Percentiles rank a stretch among this genome's conserved stretches.
phyloP scores from a whole-genome alignment of 106 monocot species.

The Allium sativum region DNA sequence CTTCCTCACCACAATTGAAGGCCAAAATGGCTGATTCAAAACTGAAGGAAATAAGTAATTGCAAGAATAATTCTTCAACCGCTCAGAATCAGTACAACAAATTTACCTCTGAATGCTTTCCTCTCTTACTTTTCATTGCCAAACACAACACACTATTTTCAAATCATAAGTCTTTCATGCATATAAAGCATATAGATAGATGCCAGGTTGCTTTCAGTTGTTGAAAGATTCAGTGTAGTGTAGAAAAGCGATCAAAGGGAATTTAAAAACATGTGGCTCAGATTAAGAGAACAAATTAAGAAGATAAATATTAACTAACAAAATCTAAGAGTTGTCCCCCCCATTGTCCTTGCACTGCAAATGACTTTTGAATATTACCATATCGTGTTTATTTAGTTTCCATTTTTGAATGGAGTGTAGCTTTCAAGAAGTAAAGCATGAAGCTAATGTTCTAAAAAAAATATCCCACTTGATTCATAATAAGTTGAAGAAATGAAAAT shows the following conservation, averaged over 20 bases:
- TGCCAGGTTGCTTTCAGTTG: background rate
- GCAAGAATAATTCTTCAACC: background rate
- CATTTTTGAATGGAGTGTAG: background rate
- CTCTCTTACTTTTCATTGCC: conserved; percentile 21
- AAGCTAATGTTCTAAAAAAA: conserved; percentile 1
- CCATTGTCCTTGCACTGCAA: conserved; percentile 1
- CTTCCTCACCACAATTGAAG: conserved; percentile 47
- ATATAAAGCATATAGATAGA: conserved; percentile 1
- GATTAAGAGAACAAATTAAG: background rate
- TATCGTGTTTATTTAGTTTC: background rate
- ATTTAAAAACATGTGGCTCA: conserved; percentile 4
- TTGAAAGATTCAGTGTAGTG: conserved; percentile 1
- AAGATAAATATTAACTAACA: conserved; percentile 2
- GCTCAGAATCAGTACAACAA: background rate
- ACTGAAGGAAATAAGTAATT: background rate
- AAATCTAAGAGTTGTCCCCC: background rate
- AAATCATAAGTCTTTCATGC: background rate
- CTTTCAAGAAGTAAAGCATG: background rate
- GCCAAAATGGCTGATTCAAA: conserved; percentile 33
- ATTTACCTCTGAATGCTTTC: conserved; percentile 29
- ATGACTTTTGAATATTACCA: background rate
- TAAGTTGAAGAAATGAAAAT: background rate
- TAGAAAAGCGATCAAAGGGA: background rate
- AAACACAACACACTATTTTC: conserved; percentile 1
- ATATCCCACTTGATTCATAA: conserved; percentile 7